Conservation (phyloP, 1,284 basidiomycete genomes). For the Trametes versicolor region DNA sequence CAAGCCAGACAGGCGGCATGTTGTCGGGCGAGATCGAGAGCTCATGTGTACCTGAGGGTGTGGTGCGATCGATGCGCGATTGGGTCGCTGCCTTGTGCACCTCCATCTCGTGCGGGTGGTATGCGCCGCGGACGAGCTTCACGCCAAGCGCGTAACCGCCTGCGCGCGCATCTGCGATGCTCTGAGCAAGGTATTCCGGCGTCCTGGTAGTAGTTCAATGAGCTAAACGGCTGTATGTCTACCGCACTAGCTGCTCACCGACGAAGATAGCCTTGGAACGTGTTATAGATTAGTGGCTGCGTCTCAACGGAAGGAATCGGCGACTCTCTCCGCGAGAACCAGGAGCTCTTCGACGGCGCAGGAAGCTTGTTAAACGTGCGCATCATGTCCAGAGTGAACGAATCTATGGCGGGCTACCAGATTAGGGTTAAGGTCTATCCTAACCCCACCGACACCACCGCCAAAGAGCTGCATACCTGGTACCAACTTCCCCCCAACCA, state of each 20-base stretch:
- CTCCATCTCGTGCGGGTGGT: conserved; percentile 83
- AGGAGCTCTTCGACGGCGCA: conserved; percentile 37
- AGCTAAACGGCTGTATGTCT: too few relatives aligned
- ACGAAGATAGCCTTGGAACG: conserved; percentile 87
- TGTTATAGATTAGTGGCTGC: conserved; percentile 80
- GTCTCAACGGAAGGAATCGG: conserved; percentile 33
- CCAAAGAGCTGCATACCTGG: conserved; percentile 48
- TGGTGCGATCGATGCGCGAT: conserved; percentile 39
- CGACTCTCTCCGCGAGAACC: conserved; percentile 23
- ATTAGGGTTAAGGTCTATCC: conserved; percentile 21
- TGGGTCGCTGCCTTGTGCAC: conserved; percentile 50
- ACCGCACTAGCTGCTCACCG: conserved; percentile 53
- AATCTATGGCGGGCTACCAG: conserved; percentile 80
- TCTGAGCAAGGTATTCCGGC: conserved; percentile 73
- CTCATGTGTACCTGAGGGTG: conserved; percentile 41
- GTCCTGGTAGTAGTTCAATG: conserved; percentile 56
- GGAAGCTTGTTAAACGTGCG: conserved; percentile 76
- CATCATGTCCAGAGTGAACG: conserved; percentile 77
- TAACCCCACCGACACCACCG: conserved; percentile 8
- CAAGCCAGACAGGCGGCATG: conserved; percentile 72
- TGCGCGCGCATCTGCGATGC: conserved; percentile 72
- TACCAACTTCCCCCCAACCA: conserved; percentile 67
- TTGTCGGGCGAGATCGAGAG: conserved; percentile 64
- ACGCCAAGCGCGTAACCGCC: conserved; percentile 87
- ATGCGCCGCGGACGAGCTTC: conserved; percentile 96